A percentile compares a stretch with the other conserved stretches of the same genome.
Evolutionary conservation across 225 moss, liverwort and hornwort genomes (phyloP).

Genomic region (Straminergon stramineum): DNA sequence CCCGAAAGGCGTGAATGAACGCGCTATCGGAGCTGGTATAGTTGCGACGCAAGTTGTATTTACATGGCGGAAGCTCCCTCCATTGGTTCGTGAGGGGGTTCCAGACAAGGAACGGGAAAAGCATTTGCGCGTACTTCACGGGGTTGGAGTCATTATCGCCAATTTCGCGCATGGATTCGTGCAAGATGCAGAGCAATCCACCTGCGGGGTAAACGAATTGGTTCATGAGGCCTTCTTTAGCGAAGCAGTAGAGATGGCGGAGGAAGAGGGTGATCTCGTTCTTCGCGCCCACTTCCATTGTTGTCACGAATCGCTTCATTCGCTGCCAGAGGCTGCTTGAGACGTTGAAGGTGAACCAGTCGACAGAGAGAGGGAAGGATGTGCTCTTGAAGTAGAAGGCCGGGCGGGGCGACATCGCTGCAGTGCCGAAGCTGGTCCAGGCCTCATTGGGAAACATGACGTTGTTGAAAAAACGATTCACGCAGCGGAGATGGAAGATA

Average conservation of each 20-base stretch:
- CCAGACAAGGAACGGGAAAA: conserved; percentile 20
- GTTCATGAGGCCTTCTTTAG: conserved; percentile 5
- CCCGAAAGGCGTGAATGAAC: conserved; percentile 14
- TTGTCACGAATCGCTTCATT: conserved; percentile 9
- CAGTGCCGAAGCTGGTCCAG: background rate
- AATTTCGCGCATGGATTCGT: conserved; percentile 9
- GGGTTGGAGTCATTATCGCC: background rate
- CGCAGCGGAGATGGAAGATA: conserved; percentile 5
- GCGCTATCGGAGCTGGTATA: background rate
- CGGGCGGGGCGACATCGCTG: background rate
- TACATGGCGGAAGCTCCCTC: background rate
- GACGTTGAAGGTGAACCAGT: conserved; percentile 15
- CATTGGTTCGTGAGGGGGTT: conserved; percentile 11
- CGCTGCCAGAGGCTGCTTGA: background rate
- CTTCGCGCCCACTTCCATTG: background rate
- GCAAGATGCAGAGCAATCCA: conserved; percentile 10
- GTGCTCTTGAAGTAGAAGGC: conserved; percentile 16
- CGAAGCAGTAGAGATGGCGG: conserved; percentile 1
- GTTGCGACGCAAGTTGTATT: background rate
- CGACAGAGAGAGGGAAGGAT: conserved; percentile 6
- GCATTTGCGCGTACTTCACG: background rate
- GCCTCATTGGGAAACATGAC: conserved; percentile 14
- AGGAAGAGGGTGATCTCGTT: background rate
- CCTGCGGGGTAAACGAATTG: conserved; percentile 5
- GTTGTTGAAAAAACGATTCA: conserved; percentile 6